phyloP scores from a whole-genome alignment of 352 stramenopile genomes.

The Phytophthora kernoviae region DNA sequence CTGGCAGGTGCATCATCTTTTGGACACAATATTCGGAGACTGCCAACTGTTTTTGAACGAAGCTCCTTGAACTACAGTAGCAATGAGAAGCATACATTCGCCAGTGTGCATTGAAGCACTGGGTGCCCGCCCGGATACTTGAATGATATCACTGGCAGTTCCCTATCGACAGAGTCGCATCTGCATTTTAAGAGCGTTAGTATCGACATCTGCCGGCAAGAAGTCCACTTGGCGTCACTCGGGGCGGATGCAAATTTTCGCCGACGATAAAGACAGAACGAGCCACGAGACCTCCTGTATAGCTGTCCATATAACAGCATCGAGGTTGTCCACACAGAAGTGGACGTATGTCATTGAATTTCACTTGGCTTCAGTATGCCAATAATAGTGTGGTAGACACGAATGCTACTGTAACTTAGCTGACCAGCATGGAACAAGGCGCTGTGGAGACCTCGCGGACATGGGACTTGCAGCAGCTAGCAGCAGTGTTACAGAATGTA shows the following conservation, averaged over 20 bases:
- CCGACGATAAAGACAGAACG: too few species aligned
- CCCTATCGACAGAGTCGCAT: conserved; percentile 2
- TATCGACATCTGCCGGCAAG: not conserved
- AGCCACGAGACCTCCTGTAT: too few species aligned
- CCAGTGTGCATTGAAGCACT: too few species aligned
- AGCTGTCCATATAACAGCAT: too few species aligned
- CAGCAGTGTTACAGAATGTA: conserved; percentile 24
- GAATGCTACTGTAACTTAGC: not conserved
- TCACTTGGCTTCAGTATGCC: not conserved
- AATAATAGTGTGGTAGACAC: not conserved
- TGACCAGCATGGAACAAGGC: not conserved
- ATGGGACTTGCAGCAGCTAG: conserved; percentile 31
- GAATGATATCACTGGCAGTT: too few species aligned
- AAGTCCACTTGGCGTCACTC: conserved; percentile 3
- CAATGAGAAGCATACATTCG: too few species aligned
- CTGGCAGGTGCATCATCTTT: not conserved
- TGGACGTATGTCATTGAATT: not conserved
- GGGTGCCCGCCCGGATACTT: too few species aligned
- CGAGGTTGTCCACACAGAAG: too few species aligned
- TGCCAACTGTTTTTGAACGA: too few species aligned
- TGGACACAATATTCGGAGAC: too few species aligned
- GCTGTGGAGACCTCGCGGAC: not conserved
- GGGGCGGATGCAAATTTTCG: too few species aligned
- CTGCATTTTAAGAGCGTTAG: conserved; percentile 23
- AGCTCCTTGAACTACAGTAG: too few species aligned